These are phyloP conservation scores for Aschersonia sp. DNA, from an alignment of 2,329 filamentous ascomycete species.

Conservation along the genomic window DNA sequence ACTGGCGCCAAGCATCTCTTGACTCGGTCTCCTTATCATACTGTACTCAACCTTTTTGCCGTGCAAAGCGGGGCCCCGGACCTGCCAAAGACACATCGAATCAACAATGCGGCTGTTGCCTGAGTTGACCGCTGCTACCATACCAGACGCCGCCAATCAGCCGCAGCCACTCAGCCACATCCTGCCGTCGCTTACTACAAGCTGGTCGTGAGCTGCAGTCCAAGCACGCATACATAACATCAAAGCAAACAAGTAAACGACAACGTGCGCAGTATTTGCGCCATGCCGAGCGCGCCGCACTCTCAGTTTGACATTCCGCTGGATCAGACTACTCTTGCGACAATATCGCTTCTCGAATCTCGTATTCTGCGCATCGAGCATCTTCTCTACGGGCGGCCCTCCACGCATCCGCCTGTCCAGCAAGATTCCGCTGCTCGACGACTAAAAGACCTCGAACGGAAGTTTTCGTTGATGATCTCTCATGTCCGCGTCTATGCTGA, in stretches of 20 bases:
- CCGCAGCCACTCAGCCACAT: background rate
- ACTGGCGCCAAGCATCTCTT: background rate
- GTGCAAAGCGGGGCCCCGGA: background rate
- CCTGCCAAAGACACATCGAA: background rate
- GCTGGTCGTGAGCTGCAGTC: no score
- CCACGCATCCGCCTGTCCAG: conserved; percentile 16
- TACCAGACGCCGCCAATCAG: conserved; percentile 2
- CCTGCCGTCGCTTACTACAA: no score
- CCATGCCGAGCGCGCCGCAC: background rate
- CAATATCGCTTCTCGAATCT: conserved; percentile 40
- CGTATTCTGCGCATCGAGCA: conserved; percentile 47
- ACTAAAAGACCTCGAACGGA: conserved; percentile 36
- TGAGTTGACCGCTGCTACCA: background rate
- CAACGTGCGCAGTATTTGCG: background rate
- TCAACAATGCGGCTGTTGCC: background rate
- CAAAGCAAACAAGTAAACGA: background rate
- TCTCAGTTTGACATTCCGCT: conserved; percentile 20
- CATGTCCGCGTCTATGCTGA: conserved; percentile 42
- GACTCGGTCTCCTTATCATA: background rate
- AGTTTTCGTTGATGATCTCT: conserved; percentile 34
- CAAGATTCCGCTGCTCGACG: conserved; percentile 26
- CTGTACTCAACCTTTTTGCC: background rate
- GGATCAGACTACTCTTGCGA: conserved; percentile 38
- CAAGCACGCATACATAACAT: no score
- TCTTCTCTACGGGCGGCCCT: conserved; percentile 34